Conservation (phyloP, 164 flowering plant genomes). For the Dillenia turbinata region DNA sequence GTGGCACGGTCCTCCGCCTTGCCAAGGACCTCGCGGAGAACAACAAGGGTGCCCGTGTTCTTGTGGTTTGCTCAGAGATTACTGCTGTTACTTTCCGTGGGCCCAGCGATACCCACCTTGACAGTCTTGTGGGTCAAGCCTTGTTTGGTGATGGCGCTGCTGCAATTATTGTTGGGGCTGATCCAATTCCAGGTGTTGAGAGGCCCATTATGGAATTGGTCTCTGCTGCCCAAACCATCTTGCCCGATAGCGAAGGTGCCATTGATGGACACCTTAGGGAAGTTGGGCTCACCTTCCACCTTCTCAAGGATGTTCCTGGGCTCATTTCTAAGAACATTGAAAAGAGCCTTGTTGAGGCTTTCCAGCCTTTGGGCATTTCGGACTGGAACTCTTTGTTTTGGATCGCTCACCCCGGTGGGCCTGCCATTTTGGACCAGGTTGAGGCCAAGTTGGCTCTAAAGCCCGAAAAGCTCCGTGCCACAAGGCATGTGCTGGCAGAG, state of each 20-base stretch:
- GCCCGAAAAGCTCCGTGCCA: constrained; percentile 33
- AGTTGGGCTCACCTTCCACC: constrained; percentile 43
- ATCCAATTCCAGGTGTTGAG: constrained; percentile 29
- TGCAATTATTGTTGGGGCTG: constrained; percentile 39
- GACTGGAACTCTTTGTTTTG: constrained; percentile 48
- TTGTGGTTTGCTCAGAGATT: constrained; percentile 46
- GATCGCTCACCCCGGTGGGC: constrained; percentile 47
- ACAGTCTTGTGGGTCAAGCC: constrained; percentile 43
- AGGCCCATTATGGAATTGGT: constrained; percentile 32
- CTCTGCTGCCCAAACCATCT: constrained; percentile 35
- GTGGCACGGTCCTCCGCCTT: constrained; percentile 42
- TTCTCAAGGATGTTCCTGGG: constrained; percentile 40
- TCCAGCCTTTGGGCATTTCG: constrained; percentile 36
- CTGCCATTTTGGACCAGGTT: constrained; percentile 41
- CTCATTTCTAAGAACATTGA: constrained; percentile 43
- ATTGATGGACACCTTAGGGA: constrained; percentile 39
- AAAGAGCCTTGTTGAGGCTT: constrained; percentile 36
- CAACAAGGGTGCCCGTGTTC: constrained; percentile 48
- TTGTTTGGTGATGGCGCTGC: constrained; percentile 51
- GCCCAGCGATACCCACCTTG: constrained; percentile 34
- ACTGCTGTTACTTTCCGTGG: constrained; percentile 38
- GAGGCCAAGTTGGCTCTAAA: constrained; percentile 29
- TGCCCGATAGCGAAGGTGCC: constrained; percentile 43
- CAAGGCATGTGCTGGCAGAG: constrained; percentile 35
- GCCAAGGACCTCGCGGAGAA: constrained; percentile 55